phyloP scores from a whole-genome alignment of 1,284 basidiomycete species.

The Ustilago bromivora region DNA sequence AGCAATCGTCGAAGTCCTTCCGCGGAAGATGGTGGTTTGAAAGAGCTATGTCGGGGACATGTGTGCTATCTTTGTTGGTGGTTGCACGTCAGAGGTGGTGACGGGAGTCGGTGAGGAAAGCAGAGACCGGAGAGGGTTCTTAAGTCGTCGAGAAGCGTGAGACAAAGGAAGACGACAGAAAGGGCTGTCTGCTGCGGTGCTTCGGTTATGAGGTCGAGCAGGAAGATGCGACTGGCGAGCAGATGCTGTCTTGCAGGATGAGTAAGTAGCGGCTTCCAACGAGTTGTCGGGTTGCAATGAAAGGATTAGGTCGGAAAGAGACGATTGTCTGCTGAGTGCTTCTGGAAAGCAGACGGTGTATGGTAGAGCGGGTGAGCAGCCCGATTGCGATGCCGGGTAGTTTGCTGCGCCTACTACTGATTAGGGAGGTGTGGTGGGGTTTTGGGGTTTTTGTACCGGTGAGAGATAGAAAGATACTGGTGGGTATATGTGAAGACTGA shows the following conservation, averaged over 20 bases:
- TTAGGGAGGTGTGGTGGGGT: not conserved
- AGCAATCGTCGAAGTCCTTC: conserved; percentile 15
- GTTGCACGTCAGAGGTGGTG: not conserved
- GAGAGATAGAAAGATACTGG: not conserved
- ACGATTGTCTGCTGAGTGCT: not conserved
- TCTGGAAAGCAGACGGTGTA: conserved; percentile 21
- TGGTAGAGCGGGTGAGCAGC: not conserved
- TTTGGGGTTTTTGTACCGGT: not conserved
- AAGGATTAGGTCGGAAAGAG: no score
- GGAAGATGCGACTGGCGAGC: not conserved
- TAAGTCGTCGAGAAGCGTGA: not conserved
- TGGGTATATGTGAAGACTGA: not conserved
- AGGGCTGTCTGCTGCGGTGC: not conserved
- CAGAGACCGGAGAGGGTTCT: not conserved
- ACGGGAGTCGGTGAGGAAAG: not conserved
- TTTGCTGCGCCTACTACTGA: not conserved
- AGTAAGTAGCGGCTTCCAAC: not conserved
- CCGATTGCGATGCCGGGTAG: not conserved
- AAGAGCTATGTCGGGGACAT: conserved; percentile 26
- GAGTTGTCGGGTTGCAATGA: not conserved
- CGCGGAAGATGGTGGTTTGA: conserved; percentile 8
- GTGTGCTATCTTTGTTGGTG: conserved; percentile 8
- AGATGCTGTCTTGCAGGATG: not conserved
- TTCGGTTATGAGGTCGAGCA: not conserved
- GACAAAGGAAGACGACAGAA: not conserved